A percentile compares a stretch with the other conserved stretches of the same genome.
Evolutionary conservation across 345 rosid species (phyloP).

Genomic region (Orychophragmus violaceus): DNA sequence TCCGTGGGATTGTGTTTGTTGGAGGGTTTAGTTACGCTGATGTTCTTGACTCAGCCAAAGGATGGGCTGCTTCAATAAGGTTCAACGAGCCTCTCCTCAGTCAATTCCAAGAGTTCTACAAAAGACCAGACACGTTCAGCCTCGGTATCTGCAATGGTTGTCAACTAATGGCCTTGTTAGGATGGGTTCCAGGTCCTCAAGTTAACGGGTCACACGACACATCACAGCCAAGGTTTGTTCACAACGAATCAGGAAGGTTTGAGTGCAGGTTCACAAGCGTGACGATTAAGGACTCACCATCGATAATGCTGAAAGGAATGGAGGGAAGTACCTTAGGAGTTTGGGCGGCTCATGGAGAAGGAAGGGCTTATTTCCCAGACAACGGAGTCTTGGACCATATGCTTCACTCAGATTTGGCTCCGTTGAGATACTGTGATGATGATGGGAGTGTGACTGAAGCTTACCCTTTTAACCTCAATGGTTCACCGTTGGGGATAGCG

Average conservation of each 20-base stretch:
- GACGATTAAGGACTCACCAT: conserved; percentile 67
- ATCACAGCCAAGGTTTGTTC: conserved; percentile 80
- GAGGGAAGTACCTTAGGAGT: conserved; percentile 91
- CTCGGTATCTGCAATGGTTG: conserved; percentile 95
- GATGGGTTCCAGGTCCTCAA: conserved; percentile 94
- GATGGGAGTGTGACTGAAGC: conserved; percentile 72
- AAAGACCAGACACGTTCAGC: conserved; percentile 79
- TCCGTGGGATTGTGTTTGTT: conserved; percentile 80
- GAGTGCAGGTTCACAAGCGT: conserved; percentile 90
- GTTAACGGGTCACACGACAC: conserved; percentile 79
- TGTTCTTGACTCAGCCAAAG: conserved; percentile 94
- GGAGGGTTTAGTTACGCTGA: conserved; percentile 97
- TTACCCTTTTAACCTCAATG: conserved; percentile 86
- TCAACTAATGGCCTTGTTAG: conserved; percentile 88
- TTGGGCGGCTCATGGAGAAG: conserved; percentile 98
- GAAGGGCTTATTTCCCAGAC: conserved; percentile 86
- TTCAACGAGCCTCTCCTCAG: conserved; percentile 65
- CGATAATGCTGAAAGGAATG: conserved; percentile 93
- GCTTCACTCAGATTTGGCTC: conserved; percentile 64
- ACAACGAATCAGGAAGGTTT: conserved; percentile 87
- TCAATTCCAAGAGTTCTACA: conserved; percentile 89
- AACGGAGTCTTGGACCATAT: conserved; percentile 73
- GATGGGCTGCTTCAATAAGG: conserved; percentile 94
- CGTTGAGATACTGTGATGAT: conserved; percentile 82
- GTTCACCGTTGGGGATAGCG: conserved; percentile 93